Percentiles rank a stretch among this genome's conserved stretches.
These are phyloP conservation scores for Arxiozyma heterogenica DNA, from an alignment of 1,139 yeast species.

Conservation along the genomic window DNA sequence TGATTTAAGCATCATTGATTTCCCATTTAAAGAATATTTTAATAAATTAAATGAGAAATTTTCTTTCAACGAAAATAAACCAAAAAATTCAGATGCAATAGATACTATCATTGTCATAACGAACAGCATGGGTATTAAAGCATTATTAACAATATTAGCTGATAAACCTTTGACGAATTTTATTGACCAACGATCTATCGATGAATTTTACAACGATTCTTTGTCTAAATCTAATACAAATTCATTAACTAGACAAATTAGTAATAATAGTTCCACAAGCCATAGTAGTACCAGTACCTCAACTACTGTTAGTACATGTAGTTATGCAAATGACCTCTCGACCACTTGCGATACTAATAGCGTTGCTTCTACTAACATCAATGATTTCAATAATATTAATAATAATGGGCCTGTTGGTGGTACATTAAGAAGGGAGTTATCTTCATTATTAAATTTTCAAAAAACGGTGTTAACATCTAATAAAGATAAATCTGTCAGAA, in stretches of 20 bases:
- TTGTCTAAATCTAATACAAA: neutral
- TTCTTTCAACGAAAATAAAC: slow-evolving; percentile 2
- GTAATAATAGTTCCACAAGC: neutral
- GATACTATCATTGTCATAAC: slow-evolving; percentile 28
- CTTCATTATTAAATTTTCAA: slow-evolving; percentile 26
- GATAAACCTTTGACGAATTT: slow-evolving; percentile 28
- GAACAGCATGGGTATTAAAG: slow-evolving; percentile 30
- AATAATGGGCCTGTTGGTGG: neutral
- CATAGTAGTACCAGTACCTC: neutral
- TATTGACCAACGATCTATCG: slow-evolving; percentile 25
- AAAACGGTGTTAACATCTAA: slow-evolving; percentile 26
- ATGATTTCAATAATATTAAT: no score
- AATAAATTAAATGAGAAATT: slow-evolving; percentile 23
- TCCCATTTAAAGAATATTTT: slow-evolving; percentile 30
- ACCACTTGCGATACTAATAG: neutral
- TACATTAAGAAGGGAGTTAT: slow-evolving; percentile 24
- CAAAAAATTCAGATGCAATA: slow-evolving; percentile 4
- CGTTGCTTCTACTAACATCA: no score
- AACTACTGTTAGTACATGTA: neutral
- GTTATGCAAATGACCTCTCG: slow-evolving; percentile 1
- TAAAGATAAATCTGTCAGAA: slow-evolving; percentile 27
- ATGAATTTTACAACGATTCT: slow-evolving; percentile 13
- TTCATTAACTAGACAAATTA: neutral
- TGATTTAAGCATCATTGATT: slow-evolving; percentile 7
- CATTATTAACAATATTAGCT: slow-evolving; percentile 27